A percentile compares a stretch with the other conserved stretches of the same genome.
These are phyloP conservation scores for Diaporthe eres DNA, from an alignment of 2,329 filamentous ascomycete genomes.

Conservation along the genomic window DNA sequence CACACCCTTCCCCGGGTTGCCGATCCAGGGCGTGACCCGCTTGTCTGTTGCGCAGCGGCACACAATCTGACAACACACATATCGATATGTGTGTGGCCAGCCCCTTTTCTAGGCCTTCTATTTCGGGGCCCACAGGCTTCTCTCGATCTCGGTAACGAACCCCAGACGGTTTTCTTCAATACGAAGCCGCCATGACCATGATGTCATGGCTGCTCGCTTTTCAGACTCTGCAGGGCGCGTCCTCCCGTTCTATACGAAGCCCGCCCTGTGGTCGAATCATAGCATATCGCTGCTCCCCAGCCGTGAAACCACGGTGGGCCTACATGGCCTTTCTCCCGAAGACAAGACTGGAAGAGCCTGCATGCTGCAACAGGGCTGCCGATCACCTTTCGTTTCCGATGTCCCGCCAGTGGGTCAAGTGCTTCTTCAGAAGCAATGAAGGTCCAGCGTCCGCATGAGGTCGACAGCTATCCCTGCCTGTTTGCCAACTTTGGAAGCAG, in stretches of 20 bases:
- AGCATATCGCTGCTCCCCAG: constrained; percentile 14
- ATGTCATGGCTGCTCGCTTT: constrained; percentile 21
- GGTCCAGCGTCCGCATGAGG: neutral
- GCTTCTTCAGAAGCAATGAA: constrained; percentile 27
- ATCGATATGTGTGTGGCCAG: neutral
- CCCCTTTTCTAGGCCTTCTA: constrained; percentile 24
- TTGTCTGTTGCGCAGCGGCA: neutral
- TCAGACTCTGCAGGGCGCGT: constrained; percentile 7
- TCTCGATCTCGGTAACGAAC: constrained; percentile 29
- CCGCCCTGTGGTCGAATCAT: constrained; percentile 20
- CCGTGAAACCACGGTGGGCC: constrained; percentile 26
- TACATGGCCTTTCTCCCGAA: neutral
- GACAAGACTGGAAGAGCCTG: constrained; percentile 10
- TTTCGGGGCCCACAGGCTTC: constrained; percentile 24
- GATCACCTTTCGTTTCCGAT: constrained; percentile 16
- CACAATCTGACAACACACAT: neutral
- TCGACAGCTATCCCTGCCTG: constrained; percentile 18
- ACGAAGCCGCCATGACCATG: constrained; percentile 21
- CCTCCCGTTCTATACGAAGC: constrained; percentile 7
- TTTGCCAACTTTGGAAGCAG: constrained; percentile 6
- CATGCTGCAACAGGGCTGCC: constrained; percentile 20
- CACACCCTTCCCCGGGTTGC: neutral
- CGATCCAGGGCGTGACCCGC: constrained; percentile 26
- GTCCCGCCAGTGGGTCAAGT: constrained; percentile 16
- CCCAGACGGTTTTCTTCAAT: constrained; percentile 1